Evolutionary conservation across 345 rosid species (phyloP).

Genomic region (Limnanthes douglasii): DNA sequence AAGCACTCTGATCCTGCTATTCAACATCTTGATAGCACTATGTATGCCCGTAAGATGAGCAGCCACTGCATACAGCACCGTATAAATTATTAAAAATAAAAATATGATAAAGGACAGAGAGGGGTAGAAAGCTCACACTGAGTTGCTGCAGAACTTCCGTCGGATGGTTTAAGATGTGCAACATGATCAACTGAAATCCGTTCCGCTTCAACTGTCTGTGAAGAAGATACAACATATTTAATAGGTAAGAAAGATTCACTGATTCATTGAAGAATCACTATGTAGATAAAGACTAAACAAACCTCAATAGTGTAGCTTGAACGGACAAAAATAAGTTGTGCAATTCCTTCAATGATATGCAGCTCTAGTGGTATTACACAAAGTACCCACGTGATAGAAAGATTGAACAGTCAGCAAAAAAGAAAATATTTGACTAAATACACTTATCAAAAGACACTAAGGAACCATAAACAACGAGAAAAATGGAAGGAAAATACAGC

Average conservation of each 20-base stretch:
- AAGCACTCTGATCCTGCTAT: constrained; percentile 86
- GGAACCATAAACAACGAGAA: too few species aligned
- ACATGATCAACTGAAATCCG: constrained; percentile 96
- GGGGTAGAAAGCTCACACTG: constrained; percentile 32
- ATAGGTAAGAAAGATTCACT: neutral
- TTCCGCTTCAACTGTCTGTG: constrained; percentile 65
- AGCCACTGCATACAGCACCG: constrained; percentile 50
- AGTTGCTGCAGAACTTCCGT: constrained; percentile 93
- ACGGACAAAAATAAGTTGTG: constrained; percentile 78
- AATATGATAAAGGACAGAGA: neutral
- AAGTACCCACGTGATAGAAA: constrained; percentile 6
- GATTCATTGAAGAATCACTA: neutral
- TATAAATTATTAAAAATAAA: neutral
- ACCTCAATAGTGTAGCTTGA: constrained; percentile 97
- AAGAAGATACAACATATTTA: neutral
- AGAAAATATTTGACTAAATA: too few species aligned
- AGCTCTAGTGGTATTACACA: constrained; percentile 36
- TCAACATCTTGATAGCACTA: constrained; percentile 98
- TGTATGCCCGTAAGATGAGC: constrained; percentile 96
- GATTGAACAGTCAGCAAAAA: constrained; percentile 4
- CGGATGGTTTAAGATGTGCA: constrained; percentile 97
- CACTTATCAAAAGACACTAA: too few species aligned
- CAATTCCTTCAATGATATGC: constrained; percentile 92
- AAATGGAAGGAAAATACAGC: too few species aligned
- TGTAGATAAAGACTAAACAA: neutral